phyloP scores from a whole-genome alignment of 2,329 filamentous ascomycete genomes.

The Apiospora saccharicola region DNA sequence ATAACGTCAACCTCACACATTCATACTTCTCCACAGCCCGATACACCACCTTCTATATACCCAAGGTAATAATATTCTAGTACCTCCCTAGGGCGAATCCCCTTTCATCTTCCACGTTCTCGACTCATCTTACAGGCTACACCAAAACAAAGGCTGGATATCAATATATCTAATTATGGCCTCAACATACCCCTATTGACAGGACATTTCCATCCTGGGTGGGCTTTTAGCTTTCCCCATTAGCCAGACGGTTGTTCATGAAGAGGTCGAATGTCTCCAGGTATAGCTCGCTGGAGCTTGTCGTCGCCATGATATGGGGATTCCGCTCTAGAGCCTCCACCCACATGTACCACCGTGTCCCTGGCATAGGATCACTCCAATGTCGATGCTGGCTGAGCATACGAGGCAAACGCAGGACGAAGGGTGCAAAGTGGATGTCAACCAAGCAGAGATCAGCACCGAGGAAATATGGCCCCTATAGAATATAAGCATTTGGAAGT shows the following conservation, averaged over 20 bases:
- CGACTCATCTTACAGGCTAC: slow-evolving; percentile 1
- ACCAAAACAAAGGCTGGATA: background rate
- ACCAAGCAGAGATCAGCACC: slow-evolving; percentile 64
- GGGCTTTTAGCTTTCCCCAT: background rate
- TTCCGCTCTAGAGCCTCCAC: slow-evolving; percentile 73
- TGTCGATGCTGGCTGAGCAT: slow-evolving; percentile 70
- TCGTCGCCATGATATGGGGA: slow-evolving; percentile 70
- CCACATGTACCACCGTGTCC: slow-evolving; percentile 73
- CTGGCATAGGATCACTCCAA: slow-evolving; percentile 70
- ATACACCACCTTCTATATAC: background rate
- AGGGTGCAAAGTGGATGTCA: slow-evolving; percentile 79
- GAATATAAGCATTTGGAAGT: background rate
- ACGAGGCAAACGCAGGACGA: slow-evolving; percentile 72
- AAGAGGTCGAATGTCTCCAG: slow-evolving; percentile 65
- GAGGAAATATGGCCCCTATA: slow-evolving; percentile 73
- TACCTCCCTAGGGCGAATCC: background rate
- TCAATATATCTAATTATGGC: background rate
- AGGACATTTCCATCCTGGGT: too few relatives aligned
- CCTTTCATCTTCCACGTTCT: background rate
- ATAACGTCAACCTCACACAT: background rate
- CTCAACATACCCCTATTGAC: background rate
- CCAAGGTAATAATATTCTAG: background rate
- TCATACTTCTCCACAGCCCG: background rate
- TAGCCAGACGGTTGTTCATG: slow-evolving; percentile 6
- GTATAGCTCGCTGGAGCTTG: slow-evolving; percentile 64